These are phyloP conservation scores for Cladosporium sp. DNA, from an alignment of 2,329 filamentous ascomycete species.

Conservation along the genomic window DNA sequence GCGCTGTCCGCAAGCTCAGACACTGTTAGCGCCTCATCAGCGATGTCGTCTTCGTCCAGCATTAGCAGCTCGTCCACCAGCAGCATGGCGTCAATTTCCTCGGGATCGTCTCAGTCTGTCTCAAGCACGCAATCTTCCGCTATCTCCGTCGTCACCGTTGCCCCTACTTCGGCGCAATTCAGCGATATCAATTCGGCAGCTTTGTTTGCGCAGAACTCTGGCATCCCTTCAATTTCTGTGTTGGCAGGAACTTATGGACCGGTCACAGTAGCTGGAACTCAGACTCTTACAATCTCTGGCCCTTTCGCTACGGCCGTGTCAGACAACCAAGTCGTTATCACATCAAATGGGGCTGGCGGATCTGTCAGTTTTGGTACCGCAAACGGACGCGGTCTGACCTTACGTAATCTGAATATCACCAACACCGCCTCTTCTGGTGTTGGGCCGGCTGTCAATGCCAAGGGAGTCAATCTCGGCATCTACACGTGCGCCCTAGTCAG, in stretches of 20 bases:
- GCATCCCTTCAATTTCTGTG: constrained; percentile 41
- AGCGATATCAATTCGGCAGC: constrained; percentile 44
- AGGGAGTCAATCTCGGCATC: constrained; percentile 40
- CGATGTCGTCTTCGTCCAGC: no score
- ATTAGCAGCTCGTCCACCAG: constrained; percentile 17
- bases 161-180: constrained; percentile 42
- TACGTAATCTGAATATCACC: constrained; percentile 39
- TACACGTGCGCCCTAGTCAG: constrained; percentile 43
- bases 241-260: constrained; percentile 43
- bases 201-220: constrained; percentile 39
- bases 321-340: constrained; percentile 7
- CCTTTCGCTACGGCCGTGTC: constrained; percentile 12
- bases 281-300: constrained; percentile 42
- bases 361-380: constrained; percentile 13
- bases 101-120: background rate
- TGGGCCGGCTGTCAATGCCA: constrained; percentile 28
- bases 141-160: constrained; percentile 39
- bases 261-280: constrained; percentile 38
- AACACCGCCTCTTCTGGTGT: constrained; percentile 24
- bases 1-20: no score
- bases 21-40: background rate
- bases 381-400: constrained; percentile 31
- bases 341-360: background rate
- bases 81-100: background rate
- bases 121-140: constrained; percentile 8